phyloP scores from a whole-genome alignment of 176 grass and related monocot species.

The Miscanthus lutarioriparius region DNA sequence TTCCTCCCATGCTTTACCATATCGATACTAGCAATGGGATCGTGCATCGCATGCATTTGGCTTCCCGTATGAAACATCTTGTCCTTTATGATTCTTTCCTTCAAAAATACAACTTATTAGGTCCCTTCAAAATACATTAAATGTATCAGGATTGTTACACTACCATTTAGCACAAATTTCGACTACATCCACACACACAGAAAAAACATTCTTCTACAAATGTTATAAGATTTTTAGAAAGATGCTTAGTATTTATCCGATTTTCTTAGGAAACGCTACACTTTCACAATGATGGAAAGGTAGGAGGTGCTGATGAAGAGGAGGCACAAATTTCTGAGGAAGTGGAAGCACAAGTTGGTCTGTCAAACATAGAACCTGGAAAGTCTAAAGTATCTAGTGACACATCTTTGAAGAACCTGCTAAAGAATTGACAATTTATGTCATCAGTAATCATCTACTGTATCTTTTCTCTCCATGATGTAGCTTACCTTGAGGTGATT shows the following conservation, averaged over 20 bases:
- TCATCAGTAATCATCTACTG: constrained; percentile 55
- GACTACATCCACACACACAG: not conserved
- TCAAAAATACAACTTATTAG: not conserved
- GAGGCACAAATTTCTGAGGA: constrained; percentile 28
- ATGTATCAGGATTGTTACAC: not conserved
- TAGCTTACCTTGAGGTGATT: constrained; percentile 60
- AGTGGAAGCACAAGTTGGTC: constrained; percentile 40
- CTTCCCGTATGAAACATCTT: constrained; percentile 46
- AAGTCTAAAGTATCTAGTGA: constrained; percentile 20
- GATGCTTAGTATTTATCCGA: not conserved
- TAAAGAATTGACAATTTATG: constrained; percentile 59
- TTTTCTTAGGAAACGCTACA: constrained; percentile 66
- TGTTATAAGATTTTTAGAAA: not conserved
- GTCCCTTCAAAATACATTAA: not conserved
- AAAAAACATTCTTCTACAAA: not conserved
- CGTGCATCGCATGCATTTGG: constrained; percentile 61
- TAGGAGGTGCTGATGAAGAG: constrained; percentile 40
- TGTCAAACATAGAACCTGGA: constrained; percentile 15
- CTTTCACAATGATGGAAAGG: constrained; percentile 50
- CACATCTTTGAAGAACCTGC: constrained; percentile 38
- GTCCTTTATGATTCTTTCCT: not conserved
- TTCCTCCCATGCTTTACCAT: constrained; percentile 66
- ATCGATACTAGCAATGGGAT: constrained; percentile 53
- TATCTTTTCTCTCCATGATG: constrained; percentile 59
- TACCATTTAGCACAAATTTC: not conserved